These are phyloP conservation scores for Globisporangium iwayamae DNA, from an alignment of 352 stramenopile genomes.

Conservation along the genomic window DNA sequence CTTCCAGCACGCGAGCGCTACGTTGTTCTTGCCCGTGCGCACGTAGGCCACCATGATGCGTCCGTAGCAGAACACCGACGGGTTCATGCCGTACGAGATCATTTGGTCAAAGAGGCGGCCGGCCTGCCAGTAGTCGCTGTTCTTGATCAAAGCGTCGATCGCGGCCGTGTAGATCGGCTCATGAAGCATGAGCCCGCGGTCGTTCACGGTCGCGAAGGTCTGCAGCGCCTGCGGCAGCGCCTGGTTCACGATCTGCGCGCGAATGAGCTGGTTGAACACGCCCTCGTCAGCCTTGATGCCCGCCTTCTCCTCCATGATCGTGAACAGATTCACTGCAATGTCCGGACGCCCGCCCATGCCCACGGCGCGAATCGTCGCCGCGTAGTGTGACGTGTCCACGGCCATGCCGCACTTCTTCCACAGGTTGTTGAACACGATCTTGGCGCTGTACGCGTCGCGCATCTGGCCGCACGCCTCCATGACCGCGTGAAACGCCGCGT, in stretches of 20 bases:
- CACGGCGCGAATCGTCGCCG: conserved; percentile 57
- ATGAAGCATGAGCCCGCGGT: conserved; percentile 43
- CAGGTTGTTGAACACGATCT: conserved; percentile 48
- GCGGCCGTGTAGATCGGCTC: conserved; percentile 78
- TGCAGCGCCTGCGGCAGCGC: conserved; percentile 68
- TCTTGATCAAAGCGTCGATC: conserved; percentile 62
- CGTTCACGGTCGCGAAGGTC: conserved; percentile 55
- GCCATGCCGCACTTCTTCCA: conserved; percentile 19
- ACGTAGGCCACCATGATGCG: conserved; percentile 77
- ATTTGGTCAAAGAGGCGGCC: conserved; percentile 73
- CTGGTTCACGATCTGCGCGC: conserved; percentile 68
- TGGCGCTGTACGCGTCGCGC: conserved; percentile 40
- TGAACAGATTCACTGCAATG: conserved; percentile 50
- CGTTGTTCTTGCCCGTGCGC: conserved; percentile 58
- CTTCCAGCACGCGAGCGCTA: conserved; percentile 65
- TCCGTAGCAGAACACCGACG: conserved; percentile 70
- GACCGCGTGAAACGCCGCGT: conserved; percentile 65
- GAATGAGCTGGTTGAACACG: conserved; percentile 72
- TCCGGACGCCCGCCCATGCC: conserved; percentile 59
- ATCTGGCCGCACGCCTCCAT: conserved; percentile 72
- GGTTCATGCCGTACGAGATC: conserved; percentile 51
- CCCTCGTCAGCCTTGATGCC: conserved; percentile 39
- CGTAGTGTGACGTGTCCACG: conserved; percentile 40
- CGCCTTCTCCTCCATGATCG: conserved; percentile 56
- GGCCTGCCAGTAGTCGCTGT: conserved; percentile 64